Base-by-base conservation (phyloP, 495 filamentous ascomycete genomes). In the Trichoderma reesei region DNA sequence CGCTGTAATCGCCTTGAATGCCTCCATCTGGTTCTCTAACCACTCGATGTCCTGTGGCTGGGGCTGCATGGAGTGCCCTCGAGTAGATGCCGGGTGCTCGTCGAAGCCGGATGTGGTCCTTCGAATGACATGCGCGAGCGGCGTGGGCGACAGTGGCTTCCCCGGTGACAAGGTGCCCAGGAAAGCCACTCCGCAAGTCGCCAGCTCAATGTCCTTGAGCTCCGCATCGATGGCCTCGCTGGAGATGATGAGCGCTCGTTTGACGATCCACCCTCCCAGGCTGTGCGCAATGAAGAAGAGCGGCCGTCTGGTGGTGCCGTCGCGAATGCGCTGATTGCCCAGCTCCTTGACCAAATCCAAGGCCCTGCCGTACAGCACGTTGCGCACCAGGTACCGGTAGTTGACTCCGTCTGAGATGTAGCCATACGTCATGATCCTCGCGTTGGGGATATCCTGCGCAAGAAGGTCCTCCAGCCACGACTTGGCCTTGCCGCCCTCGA, bases 271-370 rank as follows among this genome's bases (percentile, higher is more conserved):
- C 10, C 77, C 79, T 38, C 79, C 76, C 13, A 81, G 70, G 67
- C 75, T 80, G 69, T 82, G 78, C 4, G 70, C 78, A 8, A 81
- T 67, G 67, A 82, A 81, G 41, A 80, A 67, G 3, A 76, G 56
- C 0, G 75, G 78, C 20, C 72, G 71, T 6, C 37, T 16, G 9
- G 6, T 44, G 10, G 63, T 60, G 4, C 56, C 63, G 6, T 33
- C 26, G 4, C 38, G 26, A 16, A 7, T 34, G 5, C 63, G 38
- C 16, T 60, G 54, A 39, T 33, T n/a, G 14, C 41, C 38, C 8
- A 65, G 51, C 26, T 60, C 44, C 54, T 65, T 48, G 38, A 65
- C 63, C 44, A 65, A 48, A 33, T 65, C 63, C 37, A 65, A 41
- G 38, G 63, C 63, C 13, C 63, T 56, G 26, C 54, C 54, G 39